Evolutionary conservation across 208 protist species (phyloP), one percentile per base, ranked within the genome.

Genomic region (Tetramitus jugosus): DNA sequence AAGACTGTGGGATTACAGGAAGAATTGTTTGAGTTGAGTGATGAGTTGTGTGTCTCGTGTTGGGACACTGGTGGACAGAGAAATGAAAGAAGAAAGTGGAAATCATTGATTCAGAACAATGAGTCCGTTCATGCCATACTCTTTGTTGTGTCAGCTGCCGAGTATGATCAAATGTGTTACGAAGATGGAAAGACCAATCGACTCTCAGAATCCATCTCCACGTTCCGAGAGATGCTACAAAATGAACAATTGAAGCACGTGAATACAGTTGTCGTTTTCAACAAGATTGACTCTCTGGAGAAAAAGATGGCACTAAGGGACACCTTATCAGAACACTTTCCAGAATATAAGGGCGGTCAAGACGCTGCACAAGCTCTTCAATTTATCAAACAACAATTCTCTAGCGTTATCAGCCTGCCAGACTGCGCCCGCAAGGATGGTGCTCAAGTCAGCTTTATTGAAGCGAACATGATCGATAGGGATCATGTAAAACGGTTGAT

Each of bases 31-130:
- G n/a, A n/a, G n/a, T n/a, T n/a, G n/a, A n/a, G n/a, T n/a, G n/a
- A n/a, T n/a, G n/a, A n/a, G n/a, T n/a, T n/a, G n/a, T n/a, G n/a
- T n/a, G n/a, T n/a, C n/a, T n/a, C n/a, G n/a, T n/a, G n/a, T n/a
- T n/a, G n/a, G n/a, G 79, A 81, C 69, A 76, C 80, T 10, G 79
- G 79, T 37, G 79, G 79, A 10, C 80, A 82, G 60, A 3, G 72
- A n/a, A 82, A 82, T 33, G 79, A 81, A 71, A 3, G 79, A 26
- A 82, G 69, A 35, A 82, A 82, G 42, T 82, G 79, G 76, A n/a
- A n/a, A n/a, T n/a, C n/a, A n/a, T n/a, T n/a, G 90, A 91, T 94
- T 60, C 87, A 93, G 61, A 91, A 85, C 77, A 94, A 93, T 79
- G 84, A 92, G 45, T 84, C 85, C 76, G 90, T 94, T 7, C 92